These are phyloP conservation scores for Agaricus blazei DNA, from an alignment of 768 basidiomycete species.

Conservation along the genomic window DNA sequence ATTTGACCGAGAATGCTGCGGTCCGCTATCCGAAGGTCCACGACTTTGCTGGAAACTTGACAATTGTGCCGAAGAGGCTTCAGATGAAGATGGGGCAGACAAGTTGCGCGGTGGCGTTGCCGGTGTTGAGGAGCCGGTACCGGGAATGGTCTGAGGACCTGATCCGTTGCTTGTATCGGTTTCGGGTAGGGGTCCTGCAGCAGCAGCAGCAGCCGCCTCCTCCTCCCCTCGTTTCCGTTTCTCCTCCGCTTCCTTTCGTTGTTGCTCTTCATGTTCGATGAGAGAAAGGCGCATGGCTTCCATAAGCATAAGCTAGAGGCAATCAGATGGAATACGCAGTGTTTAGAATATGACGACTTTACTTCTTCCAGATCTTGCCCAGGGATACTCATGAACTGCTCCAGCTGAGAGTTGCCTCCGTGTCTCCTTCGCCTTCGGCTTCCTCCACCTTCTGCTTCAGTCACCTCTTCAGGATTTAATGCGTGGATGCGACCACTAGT, in stretches of 20 bases:
- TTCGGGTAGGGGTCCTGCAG: slow-evolving; percentile 7
- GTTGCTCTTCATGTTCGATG: slow-evolving; percentile 92
- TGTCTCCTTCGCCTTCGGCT: slow-evolving; percentile 56
- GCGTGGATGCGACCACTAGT: slow-evolving; percentile 82
- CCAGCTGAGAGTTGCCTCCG: slow-evolving; percentile 51
- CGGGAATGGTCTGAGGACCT: slow-evolving; percentile 19
- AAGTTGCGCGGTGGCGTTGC: slow-evolving; percentile 24
- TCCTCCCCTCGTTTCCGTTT: slow-evolving; percentile 49
- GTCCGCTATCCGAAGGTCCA: slow-evolving; percentile 16
- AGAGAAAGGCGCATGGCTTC: slow-evolving; percentile 97
- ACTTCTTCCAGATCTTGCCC: slow-evolving; percentile 96
- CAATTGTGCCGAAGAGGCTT: slow-evolving; percentile 18
- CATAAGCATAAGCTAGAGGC: slow-evolving; percentile 87
- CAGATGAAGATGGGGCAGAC: slow-evolving; percentile 23
- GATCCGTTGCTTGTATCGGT: slow-evolving; percentile 13
- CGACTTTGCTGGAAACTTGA: slow-evolving; percentile 16
- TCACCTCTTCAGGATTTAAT: slow-evolving; percentile 56
- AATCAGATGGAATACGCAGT: background rate
- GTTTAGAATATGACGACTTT: slow-evolving; percentile 18
- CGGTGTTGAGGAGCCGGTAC: slow-evolving; percentile 28
- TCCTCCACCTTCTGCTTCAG: slow-evolving; percentile 39
- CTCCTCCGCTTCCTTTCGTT: slow-evolving; percentile 69
- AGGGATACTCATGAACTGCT: slow-evolving; percentile 67
- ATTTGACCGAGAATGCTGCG: slow-evolving; percentile 26
- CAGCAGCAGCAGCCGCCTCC: slow-evolving; percentile 26